A percentile compares a stretch with the other conserved stretches of the same genome.
phyloP scores from a whole-genome alignment of 2,329 filamentous ascomycete genomes.

The Alternaria infectoria region DNA sequence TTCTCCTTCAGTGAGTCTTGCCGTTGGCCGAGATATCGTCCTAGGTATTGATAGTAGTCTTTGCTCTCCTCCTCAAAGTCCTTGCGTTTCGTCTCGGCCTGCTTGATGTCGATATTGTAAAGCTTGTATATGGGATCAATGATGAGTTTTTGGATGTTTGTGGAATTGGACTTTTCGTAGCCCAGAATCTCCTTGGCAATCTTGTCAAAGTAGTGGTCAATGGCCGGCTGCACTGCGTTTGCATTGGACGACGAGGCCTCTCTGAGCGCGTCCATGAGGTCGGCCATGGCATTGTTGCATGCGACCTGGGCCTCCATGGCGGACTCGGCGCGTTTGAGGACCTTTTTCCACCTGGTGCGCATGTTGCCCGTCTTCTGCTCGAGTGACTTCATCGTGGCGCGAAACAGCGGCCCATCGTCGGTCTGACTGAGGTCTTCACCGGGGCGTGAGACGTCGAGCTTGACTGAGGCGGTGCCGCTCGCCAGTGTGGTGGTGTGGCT shows the following conservation, averaged over 20 bases:
- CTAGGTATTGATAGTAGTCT: conserved; percentile 96
- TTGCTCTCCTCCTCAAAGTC: conserved; percentile 99
- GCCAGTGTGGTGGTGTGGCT: conserved; percentile 49
- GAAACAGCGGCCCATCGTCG: conserved; percentile 93
- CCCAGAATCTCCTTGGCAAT: conserved; percentile 87
- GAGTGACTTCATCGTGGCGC: conserved; percentile 93
- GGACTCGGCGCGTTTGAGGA: conserved; percentile 91
- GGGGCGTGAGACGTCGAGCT: conserved; percentile 87
- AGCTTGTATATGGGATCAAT: conserved; percentile 92
- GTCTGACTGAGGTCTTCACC: conserved; percentile 79
- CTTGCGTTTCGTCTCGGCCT: conserved; percentile 93
- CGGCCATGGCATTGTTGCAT: conserved; percentile 83
- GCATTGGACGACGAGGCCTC: conserved; percentile 91
- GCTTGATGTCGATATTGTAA: conserved; percentile 96
- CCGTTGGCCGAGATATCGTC: conserved; percentile 92
- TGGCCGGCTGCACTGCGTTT: conserved; percentile 93
- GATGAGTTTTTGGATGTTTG: conserved; percentile 87
- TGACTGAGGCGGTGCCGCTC: conserved; percentile 58
- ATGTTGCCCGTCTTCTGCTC: conserved; percentile 97
- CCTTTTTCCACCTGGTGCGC: conserved; percentile 92
- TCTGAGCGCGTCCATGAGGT: conserved; percentile 83
- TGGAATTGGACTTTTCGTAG: conserved; percentile 85
- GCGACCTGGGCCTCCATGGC: conserved; percentile 79
- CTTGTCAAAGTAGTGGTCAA: conserved; percentile 98
- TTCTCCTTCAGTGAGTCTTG: conserved; percentile 97